Conservation (phyloP, 1,284 basidiomycete species). For the Sporisorium graminicola region DNA sequence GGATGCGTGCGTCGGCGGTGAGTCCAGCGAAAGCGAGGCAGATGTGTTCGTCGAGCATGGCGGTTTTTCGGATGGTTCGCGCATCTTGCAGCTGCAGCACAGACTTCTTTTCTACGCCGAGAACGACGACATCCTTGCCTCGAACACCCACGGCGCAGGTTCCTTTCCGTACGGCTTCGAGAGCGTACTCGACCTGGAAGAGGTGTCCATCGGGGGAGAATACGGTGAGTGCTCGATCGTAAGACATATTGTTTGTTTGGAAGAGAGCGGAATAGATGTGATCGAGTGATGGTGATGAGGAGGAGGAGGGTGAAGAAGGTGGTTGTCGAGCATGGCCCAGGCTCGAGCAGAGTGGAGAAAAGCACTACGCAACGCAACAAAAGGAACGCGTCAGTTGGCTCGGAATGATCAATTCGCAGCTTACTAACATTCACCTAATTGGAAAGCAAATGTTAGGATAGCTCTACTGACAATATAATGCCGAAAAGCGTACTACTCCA, state of each 20-base stretch:
- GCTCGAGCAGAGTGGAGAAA: slow-evolving; percentile 12
- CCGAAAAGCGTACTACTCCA: slow-evolving; percentile 1
- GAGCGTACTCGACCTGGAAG: slow-evolving; percentile 92
- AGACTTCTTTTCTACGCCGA: slow-evolving; percentile 99
- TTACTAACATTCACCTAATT: slow-evolving; percentile 25
- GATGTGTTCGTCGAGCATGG: slow-evolving; percentile 97
- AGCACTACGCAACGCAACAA: neutral
- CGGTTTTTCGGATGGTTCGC: slow-evolving; percentile 95
- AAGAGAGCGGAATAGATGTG: neutral
- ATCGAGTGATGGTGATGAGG: neutral
- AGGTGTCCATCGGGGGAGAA: slow-evolving; percentile 95
- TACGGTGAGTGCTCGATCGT: slow-evolving; percentile 80
- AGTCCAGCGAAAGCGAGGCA: slow-evolving; percentile 97
- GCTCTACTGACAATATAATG: neutral
- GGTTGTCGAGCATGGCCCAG: slow-evolving; percentile 12
- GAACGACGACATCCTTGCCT: slow-evolving; percentile 92
- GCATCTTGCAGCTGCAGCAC: slow-evolving; percentile 97
- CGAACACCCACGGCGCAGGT: slow-evolving; percentile 98
- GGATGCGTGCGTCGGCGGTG: slow-evolving; percentile 95
- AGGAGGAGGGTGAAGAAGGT: neutral
- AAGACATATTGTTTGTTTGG: slow-evolving; percentile 43
- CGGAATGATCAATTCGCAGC: slow-evolving; percentile 8
- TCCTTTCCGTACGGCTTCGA: slow-evolving; percentile 95
- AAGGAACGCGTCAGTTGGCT: slow-evolving; percentile 32
- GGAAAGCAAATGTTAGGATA: neutral